Base-by-base conservation (phyloP, 2,329 filamentous ascomycete species). In the Penicillium sp. region DNA sequence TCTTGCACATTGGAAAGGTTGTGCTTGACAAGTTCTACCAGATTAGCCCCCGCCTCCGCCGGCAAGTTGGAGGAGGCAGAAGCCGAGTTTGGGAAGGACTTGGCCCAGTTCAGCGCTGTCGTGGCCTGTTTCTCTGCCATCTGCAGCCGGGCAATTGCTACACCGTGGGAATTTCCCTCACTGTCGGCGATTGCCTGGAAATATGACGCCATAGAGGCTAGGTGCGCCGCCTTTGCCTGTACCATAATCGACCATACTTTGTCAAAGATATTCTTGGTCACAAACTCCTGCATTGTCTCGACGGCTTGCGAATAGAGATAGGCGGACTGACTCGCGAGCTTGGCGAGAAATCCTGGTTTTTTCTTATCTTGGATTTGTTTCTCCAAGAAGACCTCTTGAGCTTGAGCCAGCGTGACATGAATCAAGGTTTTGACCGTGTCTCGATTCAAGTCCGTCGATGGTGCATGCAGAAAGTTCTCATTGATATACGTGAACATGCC, bases 401-500 rank as follows among this genome's bases (percentile, higher is more conserved):
- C 91, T 69, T 98, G 93, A 1, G 91, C 94, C 47, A 98, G 80
- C 79, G 89, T 97, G 50, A 98, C 82, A 44, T 85, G 81, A 65
- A 98, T 97, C 56, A 98, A 72, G 0, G 89, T 90, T 73, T 96
- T 96, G 62, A 98, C 89, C 0, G 93, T 98, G 43, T 98, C 91
- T 51, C 93, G 78, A 67, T 90, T 97, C 41, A 98, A 73, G 64
- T 98, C 93, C n/a, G 88, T 90, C 7, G 90, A 96, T 0, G 94
- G 93, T 1, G 93, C 93, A 63, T 98, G 93, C 33, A 98, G 76
- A 67, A 98, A 98, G 73, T 98, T 98, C 73, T 98, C 93, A 71
- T 98, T 98, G 74, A 98, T 98, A 64, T 98, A 98, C 45, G 91
- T 97, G 70, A 97, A 98, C 93, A 98, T 98, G 73, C 93, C 93